Conservation (phyloP, 805 yeast species). For the Lipomyces lipofer region DNA sequence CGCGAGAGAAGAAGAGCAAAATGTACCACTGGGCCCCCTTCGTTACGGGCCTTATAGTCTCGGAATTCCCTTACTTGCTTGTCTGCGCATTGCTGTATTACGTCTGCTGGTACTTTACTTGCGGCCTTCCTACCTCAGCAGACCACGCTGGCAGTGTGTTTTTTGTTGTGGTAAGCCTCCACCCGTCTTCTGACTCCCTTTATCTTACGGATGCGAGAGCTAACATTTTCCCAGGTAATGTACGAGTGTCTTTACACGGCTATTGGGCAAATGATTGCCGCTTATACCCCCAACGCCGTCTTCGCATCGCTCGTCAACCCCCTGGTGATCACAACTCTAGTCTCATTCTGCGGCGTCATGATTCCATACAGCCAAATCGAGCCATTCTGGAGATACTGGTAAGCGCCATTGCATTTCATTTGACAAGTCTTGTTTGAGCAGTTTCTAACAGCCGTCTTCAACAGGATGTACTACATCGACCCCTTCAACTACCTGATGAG, state of each 20-base stretch:
- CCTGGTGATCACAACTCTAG: constrained; percentile 56
- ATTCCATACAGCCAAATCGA: constrained; percentile 62
- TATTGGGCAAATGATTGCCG: constrained; percentile 45
- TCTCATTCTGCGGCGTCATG: constrained; percentile 68
- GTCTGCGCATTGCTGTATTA: constrained; percentile 53
- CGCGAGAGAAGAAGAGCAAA: constrained; percentile 66
- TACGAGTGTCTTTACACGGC: constrained; percentile 52
- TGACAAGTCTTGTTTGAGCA: too few species aligned
- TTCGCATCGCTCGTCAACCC: constrained; percentile 62
- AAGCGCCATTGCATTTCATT: too few species aligned
- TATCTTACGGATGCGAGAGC: too few species aligned
- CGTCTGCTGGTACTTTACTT: constrained; percentile 54
- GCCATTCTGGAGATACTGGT: constrained; percentile 71
- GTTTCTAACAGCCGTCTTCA: constrained; percentile 50
- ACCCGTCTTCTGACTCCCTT: too few species aligned
- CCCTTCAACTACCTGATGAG: constrained; percentile 70
- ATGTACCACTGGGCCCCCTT: constrained; percentile 70
- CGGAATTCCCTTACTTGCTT: constrained; percentile 62
- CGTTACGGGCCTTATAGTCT: constrained; percentile 53
- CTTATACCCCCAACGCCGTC: constrained; percentile 59
- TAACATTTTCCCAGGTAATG: too few species aligned
- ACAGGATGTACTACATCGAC: constrained; percentile 67
- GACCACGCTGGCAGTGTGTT: constrained; percentile 42
- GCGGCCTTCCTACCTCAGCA: constrained; percentile 47
- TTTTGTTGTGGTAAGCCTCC: constrained; percentile 50